Conservation (phyloP, 148 eudicot species). For the Euryodendron excelsum region DNA sequence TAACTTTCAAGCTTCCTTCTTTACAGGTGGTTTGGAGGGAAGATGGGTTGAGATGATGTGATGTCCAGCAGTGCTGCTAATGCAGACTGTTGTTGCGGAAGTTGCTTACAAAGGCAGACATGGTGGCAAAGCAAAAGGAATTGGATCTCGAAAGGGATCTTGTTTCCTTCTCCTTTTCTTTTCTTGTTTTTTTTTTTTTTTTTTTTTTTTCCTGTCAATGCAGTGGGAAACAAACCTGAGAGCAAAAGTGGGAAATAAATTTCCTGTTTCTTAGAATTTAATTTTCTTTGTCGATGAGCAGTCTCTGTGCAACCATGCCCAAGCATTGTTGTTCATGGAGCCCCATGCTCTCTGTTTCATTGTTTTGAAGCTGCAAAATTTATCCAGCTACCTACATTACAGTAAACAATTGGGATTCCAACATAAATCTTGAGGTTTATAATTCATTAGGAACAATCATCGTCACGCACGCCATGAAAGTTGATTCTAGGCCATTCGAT, state of each 20-base stretch:
- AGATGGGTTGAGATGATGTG: conserved; percentile 24
- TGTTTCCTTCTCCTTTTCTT: conserved; percentile 19
- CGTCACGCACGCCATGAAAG: neutral
- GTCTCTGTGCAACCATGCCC: conserved; percentile 11
- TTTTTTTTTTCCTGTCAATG: conserved; percentile 20
- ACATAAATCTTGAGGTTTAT: neutral
- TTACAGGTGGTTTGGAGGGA: conserved; percentile 34
- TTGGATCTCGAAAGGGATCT: conserved; percentile 30
- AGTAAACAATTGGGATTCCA: too few species aligned
- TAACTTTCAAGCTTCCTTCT: neutral
- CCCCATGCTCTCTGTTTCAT: conserved; percentile 14
- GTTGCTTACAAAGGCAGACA: neutral
- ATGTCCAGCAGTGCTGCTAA: neutral
- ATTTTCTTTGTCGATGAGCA: conserved; percentile 19
- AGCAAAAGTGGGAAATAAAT: conserved; percentile 23
- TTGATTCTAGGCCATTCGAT: neutral
- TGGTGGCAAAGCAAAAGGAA: conserved; percentile 19
- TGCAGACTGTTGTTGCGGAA: conserved; percentile 4
- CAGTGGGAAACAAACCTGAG: conserved; percentile 24
- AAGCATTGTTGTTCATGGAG: conserved; percentile 4
- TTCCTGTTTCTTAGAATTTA: conserved; percentile 12
- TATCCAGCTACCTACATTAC: too few species aligned
- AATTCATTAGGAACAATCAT: too few species aligned
- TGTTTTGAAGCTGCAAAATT: neutral
- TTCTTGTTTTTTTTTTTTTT: neutral